Conservation (phyloP, 2,329 filamentous ascomycete species). For the Fusarium tjaetaba region DNA sequence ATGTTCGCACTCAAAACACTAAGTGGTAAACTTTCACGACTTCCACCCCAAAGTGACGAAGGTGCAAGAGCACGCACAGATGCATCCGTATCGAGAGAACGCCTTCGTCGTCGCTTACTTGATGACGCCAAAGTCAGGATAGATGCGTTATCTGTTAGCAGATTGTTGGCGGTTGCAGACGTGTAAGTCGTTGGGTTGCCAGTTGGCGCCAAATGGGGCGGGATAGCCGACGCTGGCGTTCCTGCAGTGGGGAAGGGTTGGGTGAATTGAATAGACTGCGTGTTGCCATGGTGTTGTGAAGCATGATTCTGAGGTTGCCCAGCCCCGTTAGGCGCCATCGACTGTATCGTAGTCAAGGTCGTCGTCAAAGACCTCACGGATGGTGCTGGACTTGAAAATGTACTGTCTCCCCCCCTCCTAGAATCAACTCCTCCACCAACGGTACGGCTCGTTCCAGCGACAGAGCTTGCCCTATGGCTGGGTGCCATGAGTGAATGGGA, state of each 20-base stretch:
- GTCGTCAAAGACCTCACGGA: constrained; percentile 84
- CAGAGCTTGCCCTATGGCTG: constrained; percentile 74
- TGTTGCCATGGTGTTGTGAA: constrained; percentile 50
- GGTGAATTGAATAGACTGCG: constrained; percentile 68
- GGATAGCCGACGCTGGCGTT: constrained; percentile 76
- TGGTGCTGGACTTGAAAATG: constrained; percentile 84
- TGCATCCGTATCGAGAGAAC: constrained; percentile 86
- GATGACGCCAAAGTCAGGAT: constrained; percentile 87
- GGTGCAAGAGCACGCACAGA: constrained; percentile 86
- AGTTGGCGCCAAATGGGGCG: constrained; percentile 70
- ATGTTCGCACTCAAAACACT: constrained; percentile 80
- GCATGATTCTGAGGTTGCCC: constrained; percentile 47
- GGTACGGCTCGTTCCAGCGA: constrained; percentile 79
- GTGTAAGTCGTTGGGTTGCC: constrained; percentile 76
- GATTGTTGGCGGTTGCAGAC: constrained; percentile 82
- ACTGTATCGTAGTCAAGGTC: constrained; percentile 87
- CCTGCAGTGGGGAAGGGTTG: constrained; percentile 71
- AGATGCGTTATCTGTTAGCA: constrained; percentile 85
- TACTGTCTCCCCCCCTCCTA: constrained; percentile 76
- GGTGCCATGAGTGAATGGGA: constrained; percentile 78
- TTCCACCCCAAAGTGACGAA: constrained; percentile 83
- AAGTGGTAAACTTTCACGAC: constrained; percentile 80
- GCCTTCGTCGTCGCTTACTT: constrained; percentile 78
- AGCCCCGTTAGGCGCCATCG: constrained; percentile 67
- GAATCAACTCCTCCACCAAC: constrained; percentile 72